These are phyloP conservation scores for Hydnomerulius pinastri DNA, from an alignment of 768 basidiomycete species.

Conservation along the genomic window DNA sequence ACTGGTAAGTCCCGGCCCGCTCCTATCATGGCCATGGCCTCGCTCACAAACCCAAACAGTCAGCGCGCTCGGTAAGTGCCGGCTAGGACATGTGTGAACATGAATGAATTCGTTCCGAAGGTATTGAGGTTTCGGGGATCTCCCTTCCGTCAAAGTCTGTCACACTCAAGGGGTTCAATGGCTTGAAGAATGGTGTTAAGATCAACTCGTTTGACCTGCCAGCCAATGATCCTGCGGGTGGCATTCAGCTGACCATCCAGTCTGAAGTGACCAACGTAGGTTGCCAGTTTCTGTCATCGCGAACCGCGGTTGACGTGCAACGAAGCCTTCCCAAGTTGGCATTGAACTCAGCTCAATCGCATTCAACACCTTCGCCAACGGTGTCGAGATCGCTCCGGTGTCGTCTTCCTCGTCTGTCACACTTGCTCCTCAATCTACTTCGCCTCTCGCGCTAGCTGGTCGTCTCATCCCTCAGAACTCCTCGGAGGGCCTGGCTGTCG, in stretches of 20 bases:
- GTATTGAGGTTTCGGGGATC: slow-evolving; percentile 60
- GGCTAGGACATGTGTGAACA: background rate
- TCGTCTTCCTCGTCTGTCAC: slow-evolving; percentile 49
- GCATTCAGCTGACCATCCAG: slow-evolving; percentile 66
- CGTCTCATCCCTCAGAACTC: slow-evolving; percentile 64
- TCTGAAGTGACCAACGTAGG: slow-evolving; percentile 61
- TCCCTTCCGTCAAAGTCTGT: slow-evolving; percentile 56
- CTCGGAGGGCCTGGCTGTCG: slow-evolving; percentile 50
- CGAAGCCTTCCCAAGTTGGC: slow-evolving; percentile 74
- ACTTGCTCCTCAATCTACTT: slow-evolving; percentile 54
- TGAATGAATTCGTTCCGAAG: slow-evolving; percentile 28
- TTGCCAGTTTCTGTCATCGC: background rate
- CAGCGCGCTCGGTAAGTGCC: slow-evolving; percentile 51
- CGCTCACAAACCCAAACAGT: slow-evolving; percentile 41
- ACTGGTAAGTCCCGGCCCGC: slow-evolving; percentile 42
- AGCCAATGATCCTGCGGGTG: slow-evolving; percentile 67
- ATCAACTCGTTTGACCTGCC: slow-evolving; percentile 74
- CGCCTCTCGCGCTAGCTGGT: slow-evolving; percentile 56
- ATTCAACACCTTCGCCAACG: slow-evolving; percentile 58
- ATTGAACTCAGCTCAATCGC: slow-evolving; percentile 60
- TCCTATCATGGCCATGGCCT: background rate
- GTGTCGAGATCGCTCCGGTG: slow-evolving; percentile 61
- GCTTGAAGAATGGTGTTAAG: slow-evolving; percentile 59
- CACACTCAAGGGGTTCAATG: slow-evolving; percentile 70
- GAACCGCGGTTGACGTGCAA: slow-evolving; percentile 8